These are phyloP conservation scores for Sugiyamaella qingdaonensis DNA, from an alignment of 805 yeast species.

Conservation along the genomic window DNA sequence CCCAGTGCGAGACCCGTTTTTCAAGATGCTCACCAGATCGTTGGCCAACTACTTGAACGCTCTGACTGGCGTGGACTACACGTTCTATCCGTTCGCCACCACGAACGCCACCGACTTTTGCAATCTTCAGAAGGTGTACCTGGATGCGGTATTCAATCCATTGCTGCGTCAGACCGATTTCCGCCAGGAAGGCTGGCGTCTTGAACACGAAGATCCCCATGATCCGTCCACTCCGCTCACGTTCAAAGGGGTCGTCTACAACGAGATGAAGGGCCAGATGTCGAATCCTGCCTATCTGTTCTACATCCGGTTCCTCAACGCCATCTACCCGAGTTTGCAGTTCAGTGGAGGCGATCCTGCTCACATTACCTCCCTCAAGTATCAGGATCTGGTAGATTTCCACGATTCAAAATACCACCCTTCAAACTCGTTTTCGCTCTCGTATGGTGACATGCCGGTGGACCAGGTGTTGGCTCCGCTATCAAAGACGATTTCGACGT, in stretches of 20 bases:
- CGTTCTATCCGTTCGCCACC: slow-evolving; percentile 94
- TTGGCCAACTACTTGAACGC: slow-evolving; percentile 97
- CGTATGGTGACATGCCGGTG: slow-evolving; percentile 79
- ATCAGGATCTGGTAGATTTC: slow-evolving; percentile 73
- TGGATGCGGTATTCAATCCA: slow-evolving; percentile 85
- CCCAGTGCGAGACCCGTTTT: slow-evolving; percentile 96
- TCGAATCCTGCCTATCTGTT: slow-evolving; percentile 82
- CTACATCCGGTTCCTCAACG: slow-evolving; percentile 78
- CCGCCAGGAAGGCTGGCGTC: slow-evolving; percentile 95
- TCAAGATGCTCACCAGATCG: slow-evolving; percentile 95
- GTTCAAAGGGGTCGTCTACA: slow-evolving; percentile 94
- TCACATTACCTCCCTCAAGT: slow-evolving; percentile 65
- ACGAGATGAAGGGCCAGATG: slow-evolving; percentile 97
- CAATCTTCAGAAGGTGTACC: slow-evolving; percentile 80
- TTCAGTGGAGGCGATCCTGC: slow-evolving; percentile 95
- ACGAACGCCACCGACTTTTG: slow-evolving; percentile 77
- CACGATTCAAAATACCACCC: slow-evolving; percentile 82
- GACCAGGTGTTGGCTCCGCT: slow-evolving; percentile 49
- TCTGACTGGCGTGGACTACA: slow-evolving; percentile 96
- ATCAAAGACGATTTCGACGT: slow-evolving; percentile 33
- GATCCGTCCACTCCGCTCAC: slow-evolving; percentile 58
- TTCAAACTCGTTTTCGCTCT: slow-evolving; percentile 77
- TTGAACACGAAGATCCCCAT: slow-evolving; percentile 62
- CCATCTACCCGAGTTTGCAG: slow-evolving; percentile 77
- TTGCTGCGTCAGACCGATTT: slow-evolving; percentile 75